Evolutionary conservation across 2,329 filamentous ascomycete species (phyloP).

Genomic region (Fusarium sp.): DNA sequence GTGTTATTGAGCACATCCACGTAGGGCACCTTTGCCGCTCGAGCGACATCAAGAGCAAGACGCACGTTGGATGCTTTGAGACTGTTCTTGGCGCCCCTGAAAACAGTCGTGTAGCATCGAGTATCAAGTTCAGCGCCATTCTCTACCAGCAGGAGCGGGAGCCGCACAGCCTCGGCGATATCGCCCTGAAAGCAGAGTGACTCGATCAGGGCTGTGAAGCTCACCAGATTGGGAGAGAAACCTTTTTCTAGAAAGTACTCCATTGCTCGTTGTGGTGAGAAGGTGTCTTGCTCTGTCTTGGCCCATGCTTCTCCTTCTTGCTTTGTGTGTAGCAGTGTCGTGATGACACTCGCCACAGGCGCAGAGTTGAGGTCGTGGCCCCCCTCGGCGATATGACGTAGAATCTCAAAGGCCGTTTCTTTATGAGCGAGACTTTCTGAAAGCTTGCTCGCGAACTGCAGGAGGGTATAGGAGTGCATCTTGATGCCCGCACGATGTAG

Average conservation of each 20-base stretch:
- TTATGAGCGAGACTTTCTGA: slow-evolving; percentile 53
- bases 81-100: slow-evolving; percentile 71
- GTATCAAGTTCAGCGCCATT: slow-evolving; percentile 66
- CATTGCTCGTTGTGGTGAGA: slow-evolving; percentile 46
- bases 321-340: slow-evolving; percentile 60
- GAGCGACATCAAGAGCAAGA: slow-evolving; percentile 49
- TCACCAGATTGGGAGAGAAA: slow-evolving; percentile 66
- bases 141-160: slow-evolving; percentile 48
- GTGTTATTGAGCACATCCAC: slow-evolving; percentile 49
- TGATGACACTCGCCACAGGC: slow-evolving; percentile 63
- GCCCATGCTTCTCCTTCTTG: slow-evolving; percentile 30
- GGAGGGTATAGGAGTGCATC: slow-evolving; percentile 54
- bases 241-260: slow-evolving; percentile 64
- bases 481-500: slow-evolving; percentile 43
- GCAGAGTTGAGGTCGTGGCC: slow-evolving; percentile 57
- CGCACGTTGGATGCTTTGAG: slow-evolving; percentile 62
- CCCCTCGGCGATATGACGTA: slow-evolving; percentile 47
- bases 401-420: slow-evolving; percentile 54
- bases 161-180: slow-evolving; percentile 48
- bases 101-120: slow-evolving; percentile 72
- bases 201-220: slow-evolving; percentile 72
- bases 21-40: slow-evolving; percentile 58
- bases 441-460: slow-evolving; percentile 58
- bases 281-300: slow-evolving; percentile 33
- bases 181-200: slow-evolving; percentile 68